phyloP scores from a whole-genome alignment of 1,284 basidiomycete species.

The Tremellales sp. region DNA sequence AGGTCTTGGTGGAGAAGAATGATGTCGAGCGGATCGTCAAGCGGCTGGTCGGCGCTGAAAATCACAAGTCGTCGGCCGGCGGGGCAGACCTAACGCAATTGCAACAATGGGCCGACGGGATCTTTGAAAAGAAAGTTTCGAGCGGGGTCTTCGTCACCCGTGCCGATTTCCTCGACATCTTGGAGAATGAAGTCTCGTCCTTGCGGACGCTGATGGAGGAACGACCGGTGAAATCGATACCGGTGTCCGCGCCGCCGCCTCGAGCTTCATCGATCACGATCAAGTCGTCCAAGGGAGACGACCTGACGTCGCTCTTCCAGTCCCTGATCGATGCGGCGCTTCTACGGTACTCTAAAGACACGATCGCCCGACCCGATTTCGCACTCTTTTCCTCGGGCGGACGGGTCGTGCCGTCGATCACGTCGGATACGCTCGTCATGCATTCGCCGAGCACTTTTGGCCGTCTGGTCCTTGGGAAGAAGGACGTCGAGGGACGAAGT shows the following conservation, averaged over 20 bases:
- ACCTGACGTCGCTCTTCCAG: conserved; percentile 66
- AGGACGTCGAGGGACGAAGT: conserved; percentile 64
- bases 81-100: conserved; percentile 36
- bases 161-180: conserved; percentile 30
- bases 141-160: conserved; percentile 28
- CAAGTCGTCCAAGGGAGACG: conserved; percentile 69
- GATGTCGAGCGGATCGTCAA: conserved; percentile 35
- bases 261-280: conserved; percentile 55
- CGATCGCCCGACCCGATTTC: conserved; percentile 74
- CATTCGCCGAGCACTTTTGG: conserved; percentile 47
- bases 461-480: conserved; percentile 22
- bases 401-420: conserved; percentile 72
- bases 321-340: conserved; percentile 67
- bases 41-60: neutral
- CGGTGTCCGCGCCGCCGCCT: conserved; percentile 22
- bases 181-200: conserved; percentile 31
- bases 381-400: conserved; percentile 81
- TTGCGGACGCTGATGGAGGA: conserved; percentile 23
- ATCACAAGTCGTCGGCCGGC: conserved; percentile 1
- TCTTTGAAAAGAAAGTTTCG: conserved; percentile 40
- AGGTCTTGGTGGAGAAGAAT: conserved; percentile 45
- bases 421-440: conserved; percentile 70
- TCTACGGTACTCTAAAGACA: conserved; percentile 66
- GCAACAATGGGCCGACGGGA: conserved; percentile 37
- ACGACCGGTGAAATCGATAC: conserved; percentile 7